Conservation (phyloP, 352 stramenopile genomes). For the Sclerospora graminicola region DNA sequence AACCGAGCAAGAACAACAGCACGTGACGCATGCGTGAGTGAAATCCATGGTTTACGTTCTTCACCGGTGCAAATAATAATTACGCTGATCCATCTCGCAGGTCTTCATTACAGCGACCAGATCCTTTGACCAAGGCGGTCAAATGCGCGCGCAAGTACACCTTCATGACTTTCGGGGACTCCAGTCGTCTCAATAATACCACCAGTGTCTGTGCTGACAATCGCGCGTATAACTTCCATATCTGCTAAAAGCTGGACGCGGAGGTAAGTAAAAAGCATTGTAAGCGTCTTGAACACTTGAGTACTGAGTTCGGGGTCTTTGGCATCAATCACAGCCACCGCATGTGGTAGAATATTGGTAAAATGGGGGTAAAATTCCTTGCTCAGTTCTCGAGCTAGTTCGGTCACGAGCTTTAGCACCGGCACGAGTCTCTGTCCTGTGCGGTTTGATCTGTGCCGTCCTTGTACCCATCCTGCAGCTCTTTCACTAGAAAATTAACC, state of each 20-base stretch:
- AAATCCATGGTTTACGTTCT: too few relatives aligned
- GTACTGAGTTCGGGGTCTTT: constrained; percentile 85
- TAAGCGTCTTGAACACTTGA: constrained; percentile 86
- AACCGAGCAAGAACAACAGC: constrained; percentile 58
- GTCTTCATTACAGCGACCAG: too few relatives aligned
- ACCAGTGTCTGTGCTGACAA: constrained; percentile 86
- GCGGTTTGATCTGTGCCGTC: too few relatives aligned
- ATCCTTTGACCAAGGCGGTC: too few relatives aligned
- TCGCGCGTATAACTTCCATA: constrained; percentile 80
- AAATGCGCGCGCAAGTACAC: constrained; percentile 72
- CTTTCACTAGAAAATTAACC: too few relatives aligned
- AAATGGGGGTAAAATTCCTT: too few relatives aligned
- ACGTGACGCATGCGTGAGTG: too few relatives aligned
- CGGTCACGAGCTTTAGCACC: constrained; percentile 74
- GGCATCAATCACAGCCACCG: too few relatives aligned
- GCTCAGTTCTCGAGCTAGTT: constrained; percentile 71
- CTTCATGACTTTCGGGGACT: constrained; percentile 60
- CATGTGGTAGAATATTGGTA: too few relatives aligned
- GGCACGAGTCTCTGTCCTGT: constrained; percentile 55
- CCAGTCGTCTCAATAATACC: too few relatives aligned
- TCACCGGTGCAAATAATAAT: constrained; percentile 70
- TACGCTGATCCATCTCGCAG: constrained; percentile 78
- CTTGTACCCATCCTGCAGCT: too few relatives aligned
- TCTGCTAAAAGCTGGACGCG: constrained; percentile 73
- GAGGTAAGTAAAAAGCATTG: constrained; percentile 85